These are phyloP conservation scores for Chrysoporthe deuterocubensis DNA, from an alignment of 2,329 filamentous ascomycete genomes.

Conservation along the genomic window DNA sequence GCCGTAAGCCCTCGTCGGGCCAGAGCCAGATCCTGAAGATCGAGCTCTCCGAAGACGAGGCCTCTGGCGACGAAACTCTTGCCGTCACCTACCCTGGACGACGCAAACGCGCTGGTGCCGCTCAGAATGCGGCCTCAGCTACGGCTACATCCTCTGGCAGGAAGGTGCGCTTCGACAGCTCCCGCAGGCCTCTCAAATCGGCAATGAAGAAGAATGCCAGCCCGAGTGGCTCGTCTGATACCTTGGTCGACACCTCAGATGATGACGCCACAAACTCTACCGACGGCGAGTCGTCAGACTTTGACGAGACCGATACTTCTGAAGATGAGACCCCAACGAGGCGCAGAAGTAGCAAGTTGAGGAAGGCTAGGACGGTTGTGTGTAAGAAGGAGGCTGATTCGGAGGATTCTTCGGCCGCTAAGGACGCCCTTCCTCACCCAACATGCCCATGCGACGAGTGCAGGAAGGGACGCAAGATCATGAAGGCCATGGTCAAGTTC, in stretches of 20 bases:
- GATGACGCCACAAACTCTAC: constrained; percentile 21
- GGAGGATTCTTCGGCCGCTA: constrained; percentile 26
- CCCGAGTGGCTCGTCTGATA: constrained; percentile 20
- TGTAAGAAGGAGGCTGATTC: constrained; percentile 25
- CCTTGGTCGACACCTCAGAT: constrained; percentile 33
- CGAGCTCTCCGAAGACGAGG: constrained; percentile 55
- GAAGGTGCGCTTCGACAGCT: constrained; percentile 49
- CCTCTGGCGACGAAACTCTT: constrained; percentile 53
- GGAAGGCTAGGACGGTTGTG: constrained; percentile 23
- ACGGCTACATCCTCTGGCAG: constrained; percentile 35
- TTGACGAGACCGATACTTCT: constrained; percentile 26
- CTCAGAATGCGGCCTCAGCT: not conserved
- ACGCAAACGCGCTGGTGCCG: constrained; percentile 10
- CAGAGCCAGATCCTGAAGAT: constrained; percentile 42
- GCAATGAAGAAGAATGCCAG: constrained; percentile 41
- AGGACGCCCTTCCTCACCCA: constrained; percentile 42
- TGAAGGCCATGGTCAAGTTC: constrained; percentile 30
- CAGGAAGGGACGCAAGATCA: constrained; percentile 33
- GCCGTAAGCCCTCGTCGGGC: constrained; percentile 17
- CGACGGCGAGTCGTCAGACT: constrained; percentile 24
- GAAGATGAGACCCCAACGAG: constrained; percentile 16
- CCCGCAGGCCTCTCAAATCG: constrained; percentile 38
- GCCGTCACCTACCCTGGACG: constrained; percentile 53
- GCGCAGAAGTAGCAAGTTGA: constrained; percentile 26
- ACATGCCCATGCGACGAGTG: constrained; percentile 42